Conservation (phyloP, 1,139 yeast genomes). For the Pichia sp. region DNA sequence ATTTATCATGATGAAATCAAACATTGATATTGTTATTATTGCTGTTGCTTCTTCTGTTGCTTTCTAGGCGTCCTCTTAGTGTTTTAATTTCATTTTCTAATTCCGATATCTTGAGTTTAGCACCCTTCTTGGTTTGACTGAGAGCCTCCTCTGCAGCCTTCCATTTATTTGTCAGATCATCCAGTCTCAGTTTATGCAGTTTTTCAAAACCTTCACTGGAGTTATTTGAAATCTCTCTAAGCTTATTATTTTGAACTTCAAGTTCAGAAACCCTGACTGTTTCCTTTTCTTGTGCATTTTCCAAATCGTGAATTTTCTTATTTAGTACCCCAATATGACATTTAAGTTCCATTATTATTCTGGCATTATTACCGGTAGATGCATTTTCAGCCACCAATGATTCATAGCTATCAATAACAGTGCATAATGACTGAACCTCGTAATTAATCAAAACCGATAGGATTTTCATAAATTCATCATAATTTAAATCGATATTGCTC, state of each 20-base stretch:
- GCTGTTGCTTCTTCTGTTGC: too few relatives aligned
- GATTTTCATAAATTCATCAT: conserved; percentile 21
- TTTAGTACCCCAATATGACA: conserved; percentile 4
- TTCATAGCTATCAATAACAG: conserved; percentile 12
- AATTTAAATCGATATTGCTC: neutral
- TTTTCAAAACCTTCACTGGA: conserved; percentile 17
- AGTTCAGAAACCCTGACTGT: conserved; percentile 12
- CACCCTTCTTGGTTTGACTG: conserved; percentile 48
- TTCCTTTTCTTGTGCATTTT: conserved; percentile 20
- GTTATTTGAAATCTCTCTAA: conserved; percentile 9
- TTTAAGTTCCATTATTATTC: neutral
- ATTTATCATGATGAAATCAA: neutral
- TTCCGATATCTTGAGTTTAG: conserved; percentile 45
- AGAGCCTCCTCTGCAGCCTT: conserved; percentile 67
- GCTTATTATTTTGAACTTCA: conserved; percentile 10
- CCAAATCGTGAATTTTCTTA: conserved; percentile 14
- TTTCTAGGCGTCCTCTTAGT: conserved; percentile 7
- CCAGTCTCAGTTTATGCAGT: conserved; percentile 40
- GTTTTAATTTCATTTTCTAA: conserved; percentile 49
- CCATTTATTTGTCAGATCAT: conserved; percentile 59
- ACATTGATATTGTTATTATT: neutral
- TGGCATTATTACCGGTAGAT: neutral
- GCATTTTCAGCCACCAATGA: neutral
- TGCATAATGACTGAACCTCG: conserved; percentile 6
- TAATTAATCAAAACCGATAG: conserved; percentile 33